Percentiles rank a stretch among this genome's conserved stretches.
These are phyloP conservation scores for Myochromella boudieri DNA, from an alignment of 768 basidiomycete species.

Conservation along the genomic window DNA sequence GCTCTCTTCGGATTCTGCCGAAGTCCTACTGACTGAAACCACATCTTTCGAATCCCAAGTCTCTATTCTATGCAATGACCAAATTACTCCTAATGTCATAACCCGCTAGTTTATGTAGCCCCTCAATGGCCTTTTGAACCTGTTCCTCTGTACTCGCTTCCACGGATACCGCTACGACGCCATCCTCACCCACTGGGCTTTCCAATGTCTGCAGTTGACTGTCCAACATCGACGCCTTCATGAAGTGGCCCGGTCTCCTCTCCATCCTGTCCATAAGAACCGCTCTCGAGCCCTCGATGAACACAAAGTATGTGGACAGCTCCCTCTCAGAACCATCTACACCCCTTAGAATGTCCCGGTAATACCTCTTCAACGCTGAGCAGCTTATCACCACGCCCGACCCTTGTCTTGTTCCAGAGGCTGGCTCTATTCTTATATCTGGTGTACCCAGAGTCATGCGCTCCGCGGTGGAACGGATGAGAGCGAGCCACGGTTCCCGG, in stretches of 20 bases:
- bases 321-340: slow-evolving; percentile 2
- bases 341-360: slow-evolving; percentile 83
- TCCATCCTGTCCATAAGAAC: slow-evolving; percentile 63
- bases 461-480: slow-evolving; percentile 67
- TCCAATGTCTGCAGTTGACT: slow-evolving; percentile 76
- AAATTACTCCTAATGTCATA: too few species aligned
- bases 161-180: slow-evolving; percentile 62
- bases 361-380: slow-evolving; percentile 78
- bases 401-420: slow-evolving; percentile 7
- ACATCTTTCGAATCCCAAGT: too few species aligned
- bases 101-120: slow-evolving; percentile 28
- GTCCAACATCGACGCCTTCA: slow-evolving; percentile 81
- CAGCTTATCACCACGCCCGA: slow-evolving; percentile 80
- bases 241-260: slow-evolving; percentile 71
- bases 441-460: slow-evolving; percentile 21
- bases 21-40: too few species aligned
- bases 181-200: slow-evolving; percentile 64
- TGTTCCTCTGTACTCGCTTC: slow-evolving; percentile 57
- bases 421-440: background rate
- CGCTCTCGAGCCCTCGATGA: slow-evolving; percentile 60
- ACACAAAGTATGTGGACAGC: slow-evolving; percentile 72
- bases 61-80: background rate
- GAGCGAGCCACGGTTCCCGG: slow-evolving; percentile 81
- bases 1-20: slow-evolving; percentile 37
- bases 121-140: slow-evolving; percentile 42